Conservation (phyloP, 345 rosid species). For the Salix dunnii region DNA sequence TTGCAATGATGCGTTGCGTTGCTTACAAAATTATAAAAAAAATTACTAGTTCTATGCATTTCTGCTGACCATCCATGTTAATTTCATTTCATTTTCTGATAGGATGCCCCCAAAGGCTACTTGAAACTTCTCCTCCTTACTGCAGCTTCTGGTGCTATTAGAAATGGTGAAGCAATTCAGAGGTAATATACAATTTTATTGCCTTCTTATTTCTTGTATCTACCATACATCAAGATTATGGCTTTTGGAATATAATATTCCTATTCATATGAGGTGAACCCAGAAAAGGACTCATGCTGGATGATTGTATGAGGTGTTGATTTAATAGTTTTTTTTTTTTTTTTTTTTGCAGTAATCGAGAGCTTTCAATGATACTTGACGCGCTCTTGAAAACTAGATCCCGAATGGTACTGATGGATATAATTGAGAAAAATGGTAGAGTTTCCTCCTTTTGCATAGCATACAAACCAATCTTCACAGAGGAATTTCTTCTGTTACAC, state of each 20-base stretch:
- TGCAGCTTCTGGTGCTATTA: slow-evolving; percentile 85
- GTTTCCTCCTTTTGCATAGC: slow-evolving; percentile 9
- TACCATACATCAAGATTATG: not conserved
- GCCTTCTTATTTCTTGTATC: not conserved
- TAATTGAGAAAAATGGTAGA: slow-evolving; percentile 87
- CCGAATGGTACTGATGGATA: slow-evolving; percentile 65
- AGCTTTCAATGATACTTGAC: slow-evolving; percentile 98
- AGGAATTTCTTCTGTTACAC: not conserved
- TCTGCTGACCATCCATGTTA: not conserved
- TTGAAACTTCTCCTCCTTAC: slow-evolving; percentile 95
- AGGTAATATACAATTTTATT: slow-evolving; percentile 47
- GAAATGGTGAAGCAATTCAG: slow-evolving; percentile 85
- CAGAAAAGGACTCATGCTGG: not conserved
- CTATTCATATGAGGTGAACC: not conserved
- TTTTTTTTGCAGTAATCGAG: slow-evolving; percentile 82
- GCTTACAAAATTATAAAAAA: not conserved
- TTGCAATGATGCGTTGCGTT: not conserved
- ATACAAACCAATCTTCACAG: slow-evolving; percentile 7
- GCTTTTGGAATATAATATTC: not conserved
- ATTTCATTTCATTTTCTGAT: slow-evolving; percentile 26
- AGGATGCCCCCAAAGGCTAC: slow-evolving; percentile 93
- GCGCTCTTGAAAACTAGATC: slow-evolving; percentile 97
- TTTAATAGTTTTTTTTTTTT: slow-evolving; percentile 23
- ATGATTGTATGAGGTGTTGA: not conserved
- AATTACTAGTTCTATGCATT: not conserved